Evolutionary conservation across 2,329 filamentous ascomycete species (phyloP), one percentile per base, ranked within the genome.

Genomic region (Exophiala xenobiotica): DNA sequence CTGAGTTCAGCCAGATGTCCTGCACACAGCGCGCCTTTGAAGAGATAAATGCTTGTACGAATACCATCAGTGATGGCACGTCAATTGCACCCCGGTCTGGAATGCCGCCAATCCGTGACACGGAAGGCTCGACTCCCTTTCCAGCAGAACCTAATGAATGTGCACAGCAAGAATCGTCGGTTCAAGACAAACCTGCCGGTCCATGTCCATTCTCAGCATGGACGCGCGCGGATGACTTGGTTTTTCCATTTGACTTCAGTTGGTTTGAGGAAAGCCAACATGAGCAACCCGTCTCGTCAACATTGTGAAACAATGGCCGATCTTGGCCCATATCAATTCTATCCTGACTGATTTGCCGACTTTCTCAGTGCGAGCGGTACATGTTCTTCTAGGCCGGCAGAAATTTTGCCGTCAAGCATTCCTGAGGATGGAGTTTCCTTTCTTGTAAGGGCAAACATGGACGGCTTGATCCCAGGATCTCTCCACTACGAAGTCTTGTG

Each of bases 1-100:
- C 41, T 14, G 53, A 58, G 41, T 60, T 54, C n/a, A 47, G 57
- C 22, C 74, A 6, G 62, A 71, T 42, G 39, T 42, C 39, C 20
- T 18, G 8, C 20, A 42, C 39, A 42, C 39, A 18, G 39, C 8
- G 39, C 20, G 20, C 8, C 20, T 18, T 42, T 7, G 20, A 42
- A 18, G 8, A 7, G 8, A 42, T 42, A 42, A 42, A 42, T 42
- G 8, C 20, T 42, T 18, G 39, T 18, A 18, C 39, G 8, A 42
- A 42, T 42, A 12, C 6, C 26, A 27, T 12, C 26, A 27, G 26
- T 27, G 12, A 27, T 27, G 6, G 26, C 12, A 6, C 26, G 12
- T 12, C 26, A 6, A 27, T 6, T 27, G 26, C 12, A 27, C 12
- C 12, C 12, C 26, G 26, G 26, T 6, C 26, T 27, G 26, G 26